A percentile compares a stretch with the other conserved stretches of the same genome.
Conservation (phyloP, 2,329 filamentous ascomycete genomes). For the Fusarium torreyae region DNA sequence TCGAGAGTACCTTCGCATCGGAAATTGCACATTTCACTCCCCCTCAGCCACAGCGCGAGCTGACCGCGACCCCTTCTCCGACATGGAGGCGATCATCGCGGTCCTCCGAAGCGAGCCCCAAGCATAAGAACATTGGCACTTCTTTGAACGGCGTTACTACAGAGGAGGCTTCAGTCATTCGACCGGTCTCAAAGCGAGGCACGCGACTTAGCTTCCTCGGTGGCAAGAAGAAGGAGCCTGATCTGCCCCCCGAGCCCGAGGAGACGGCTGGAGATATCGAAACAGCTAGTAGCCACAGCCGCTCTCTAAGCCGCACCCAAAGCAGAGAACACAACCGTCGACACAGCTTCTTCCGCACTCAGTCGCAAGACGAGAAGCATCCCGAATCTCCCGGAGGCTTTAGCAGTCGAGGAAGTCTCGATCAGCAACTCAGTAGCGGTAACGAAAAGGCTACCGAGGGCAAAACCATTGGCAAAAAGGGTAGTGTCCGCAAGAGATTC, state of each 20-base stretch:
- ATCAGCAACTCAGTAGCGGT: slow-evolving; percentile 48
- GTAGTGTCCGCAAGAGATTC: slow-evolving; percentile 82
- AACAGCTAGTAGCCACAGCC: slow-evolving; percentile 53
- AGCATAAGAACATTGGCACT: slow-evolving; percentile 53
- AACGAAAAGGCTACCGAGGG: slow-evolving; percentile 48
- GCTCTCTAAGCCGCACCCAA: slow-evolving; percentile 46
- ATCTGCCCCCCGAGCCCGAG: slow-evolving; percentile 51
- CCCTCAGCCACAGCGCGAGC: slow-evolving; percentile 60
- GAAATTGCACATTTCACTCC: slow-evolving; percentile 76
- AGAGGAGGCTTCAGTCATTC: slow-evolving; percentile 67
- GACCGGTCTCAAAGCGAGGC: slow-evolving; percentile 66
- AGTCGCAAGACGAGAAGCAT: slow-evolving; percentile 51
- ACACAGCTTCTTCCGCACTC: slow-evolving; percentile 63
- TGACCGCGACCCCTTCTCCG: slow-evolving; percentile 60
- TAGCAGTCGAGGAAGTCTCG: slow-evolving; percentile 50
- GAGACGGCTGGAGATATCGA: slow-evolving; percentile 52
- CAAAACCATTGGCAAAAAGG: slow-evolving; percentile 63
- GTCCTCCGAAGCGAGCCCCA: slow-evolving; percentile 56
- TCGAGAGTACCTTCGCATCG: slow-evolving; percentile 73
- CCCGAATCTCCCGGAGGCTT: slow-evolving; percentile 48
- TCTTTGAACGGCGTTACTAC: slow-evolving; percentile 56
- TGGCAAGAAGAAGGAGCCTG: slow-evolving; percentile 64
- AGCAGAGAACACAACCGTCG: slow-evolving; percentile 54
- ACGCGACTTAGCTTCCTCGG: slow-evolving; percentile 71
- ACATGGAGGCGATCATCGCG: slow-evolving; percentile 67